Conservation (phyloP, 208 protist genomes). For the Acanthamoeba royreba region DNA sequence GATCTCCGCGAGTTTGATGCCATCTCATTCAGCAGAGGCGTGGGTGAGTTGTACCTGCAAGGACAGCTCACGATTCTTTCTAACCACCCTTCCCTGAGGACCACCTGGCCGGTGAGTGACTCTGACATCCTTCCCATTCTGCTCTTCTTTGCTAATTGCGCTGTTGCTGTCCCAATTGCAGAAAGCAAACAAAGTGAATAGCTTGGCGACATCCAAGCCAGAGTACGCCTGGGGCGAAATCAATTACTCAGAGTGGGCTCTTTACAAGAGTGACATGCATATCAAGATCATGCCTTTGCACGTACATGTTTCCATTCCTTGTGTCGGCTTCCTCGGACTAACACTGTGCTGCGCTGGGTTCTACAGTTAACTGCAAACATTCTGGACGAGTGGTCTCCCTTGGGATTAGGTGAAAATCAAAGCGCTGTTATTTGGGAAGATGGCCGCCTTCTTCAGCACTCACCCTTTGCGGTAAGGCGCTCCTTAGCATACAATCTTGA, state of each 20-base stretch:
- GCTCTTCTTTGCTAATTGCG: neutral
- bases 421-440: too few relatives aligned
- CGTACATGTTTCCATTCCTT: neutral
- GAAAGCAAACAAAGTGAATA: neutral
- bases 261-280: neutral
- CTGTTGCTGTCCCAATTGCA: neutral
- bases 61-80: neutral
- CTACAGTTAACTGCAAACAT: too few relatives aligned
- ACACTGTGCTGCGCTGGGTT: neutral
- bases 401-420: too few relatives aligned
- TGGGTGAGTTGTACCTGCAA: neutral
- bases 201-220: neutral
- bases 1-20: neutral
- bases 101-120: neutral
- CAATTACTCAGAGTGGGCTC: neutral
- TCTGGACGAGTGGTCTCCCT: too few relatives aligned
- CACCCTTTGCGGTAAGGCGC: too few relatives aligned
- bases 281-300: neutral
- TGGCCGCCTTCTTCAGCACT: too few relatives aligned
- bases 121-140: neutral
- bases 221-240: neutral
- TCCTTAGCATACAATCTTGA: too few relatives aligned
- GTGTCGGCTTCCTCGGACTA: neutral
- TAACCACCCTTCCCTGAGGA: neutral
- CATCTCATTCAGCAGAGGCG: neutral